phyloP scores from a whole-genome alignment of 176 grass and related monocot genomes.

The Raddia distichophylla region DNA sequence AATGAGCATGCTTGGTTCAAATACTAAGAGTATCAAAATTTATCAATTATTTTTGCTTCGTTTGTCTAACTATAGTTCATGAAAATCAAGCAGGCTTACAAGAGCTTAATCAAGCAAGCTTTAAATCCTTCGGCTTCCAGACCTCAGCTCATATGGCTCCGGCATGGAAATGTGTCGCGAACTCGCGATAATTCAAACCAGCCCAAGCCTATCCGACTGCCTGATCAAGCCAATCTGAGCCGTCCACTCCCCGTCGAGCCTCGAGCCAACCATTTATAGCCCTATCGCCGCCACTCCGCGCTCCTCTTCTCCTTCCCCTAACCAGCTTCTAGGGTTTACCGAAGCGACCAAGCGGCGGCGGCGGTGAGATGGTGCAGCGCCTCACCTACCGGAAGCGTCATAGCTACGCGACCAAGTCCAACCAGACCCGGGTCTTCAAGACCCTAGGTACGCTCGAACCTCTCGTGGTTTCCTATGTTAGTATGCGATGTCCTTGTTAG shows the following conservation, averaged over 20 bases:
- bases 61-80: too few relatives aligned
- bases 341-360: constrained; percentile 1
- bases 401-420: constrained; percentile 95
- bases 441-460: constrained; percentile 63
- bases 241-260: constrained; percentile 44
- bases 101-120: not conserved
- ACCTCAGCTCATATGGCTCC: not conserved
- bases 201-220: not conserved
- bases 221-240: constrained; percentile 33
- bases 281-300: constrained; percentile 21
- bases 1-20: too few relatives aligned
- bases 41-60: too few relatives aligned
- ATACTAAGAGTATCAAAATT: too few relatives aligned
- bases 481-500: not conserved
- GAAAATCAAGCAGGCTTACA: too few relatives aligned
- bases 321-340: constrained; percentile 45
- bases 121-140: not conserved
- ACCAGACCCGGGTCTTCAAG: constrained; percentile 93
- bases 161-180: too few relatives aligned
- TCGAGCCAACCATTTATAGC: constrained; percentile 45
- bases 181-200: not conserved
- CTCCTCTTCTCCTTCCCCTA: constrained; percentile 16
- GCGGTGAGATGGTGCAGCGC: constrained; percentile 82
- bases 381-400: constrained; percentile 91
- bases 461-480: not conserved